Percentiles rank a stretch among this genome's conserved stretches.
phyloP scores from a whole-genome alignment of 305 asterid species.

The Fraxinus velutina region DNA sequence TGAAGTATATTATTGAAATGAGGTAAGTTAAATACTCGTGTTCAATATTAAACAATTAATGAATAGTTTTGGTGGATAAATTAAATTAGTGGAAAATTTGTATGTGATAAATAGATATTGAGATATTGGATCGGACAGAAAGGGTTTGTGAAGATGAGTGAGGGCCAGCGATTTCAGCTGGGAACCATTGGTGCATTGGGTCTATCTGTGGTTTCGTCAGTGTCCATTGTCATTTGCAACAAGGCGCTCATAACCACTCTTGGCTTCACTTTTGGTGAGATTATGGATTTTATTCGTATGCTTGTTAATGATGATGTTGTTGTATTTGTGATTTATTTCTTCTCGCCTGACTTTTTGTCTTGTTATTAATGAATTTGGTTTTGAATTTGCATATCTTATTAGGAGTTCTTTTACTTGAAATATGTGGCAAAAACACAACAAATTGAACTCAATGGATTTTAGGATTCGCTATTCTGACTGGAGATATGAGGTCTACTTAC shows the following conservation, averaged over 20 bases:
- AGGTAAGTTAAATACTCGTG: slow-evolving; percentile 28
- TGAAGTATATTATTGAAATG: slow-evolving; percentile 27
- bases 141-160: slow-evolving; percentile 52
- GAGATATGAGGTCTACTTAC: not conserved
- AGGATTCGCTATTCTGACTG: not conserved
- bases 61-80: slow-evolving; percentile 16
- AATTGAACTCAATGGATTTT: not conserved
- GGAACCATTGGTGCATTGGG: slow-evolving; percentile 81
- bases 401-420: not conserved
- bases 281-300: not conserved
- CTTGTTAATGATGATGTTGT: not conserved
- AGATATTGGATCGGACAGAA: slow-evolving; percentile 29
- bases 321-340: not conserved
- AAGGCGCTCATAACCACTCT: slow-evolving; percentile 83
- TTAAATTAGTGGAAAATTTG: slow-evolving; percentile 15
- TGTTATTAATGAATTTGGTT: too few species aligned
- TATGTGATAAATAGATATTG: slow-evolving; percentile 35
- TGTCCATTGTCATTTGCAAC: slow-evolving; percentile 84
- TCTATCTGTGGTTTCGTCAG: slow-evolving; percentile 80
- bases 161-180: slow-evolving; percentile 64
- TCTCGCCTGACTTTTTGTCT: not conserved
- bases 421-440: not conserved
- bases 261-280: slow-evolving; percentile 78
- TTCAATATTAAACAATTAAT: not conserved
- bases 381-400: too few species aligned